These are phyloP conservation scores for Lactarius quietus DNA, from an alignment of 768 basidiomycete genomes.

Conservation along the genomic window DNA sequence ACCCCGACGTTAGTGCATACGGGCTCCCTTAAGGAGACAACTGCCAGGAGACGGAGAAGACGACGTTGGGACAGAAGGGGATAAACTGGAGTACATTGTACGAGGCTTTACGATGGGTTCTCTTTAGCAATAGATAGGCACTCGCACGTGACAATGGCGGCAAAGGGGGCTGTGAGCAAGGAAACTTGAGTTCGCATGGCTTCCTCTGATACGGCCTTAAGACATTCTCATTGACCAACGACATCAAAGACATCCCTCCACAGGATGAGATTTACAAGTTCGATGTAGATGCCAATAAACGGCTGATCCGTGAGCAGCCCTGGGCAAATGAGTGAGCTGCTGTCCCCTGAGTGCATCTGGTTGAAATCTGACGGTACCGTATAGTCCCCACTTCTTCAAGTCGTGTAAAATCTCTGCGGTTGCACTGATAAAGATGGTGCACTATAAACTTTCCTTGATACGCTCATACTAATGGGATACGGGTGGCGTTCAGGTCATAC, in stretches of 20 bases:
- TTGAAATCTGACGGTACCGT: slow-evolving; percentile 18
- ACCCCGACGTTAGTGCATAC: not conserved
- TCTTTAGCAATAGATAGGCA: slow-evolving; percentile 44
- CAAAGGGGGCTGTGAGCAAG: not conserved
- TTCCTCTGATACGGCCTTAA: slow-evolving; percentile 60
- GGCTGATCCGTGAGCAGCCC: slow-evolving; percentile 64
- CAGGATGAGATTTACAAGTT: slow-evolving; percentile 80
- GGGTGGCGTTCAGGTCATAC: slow-evolving; percentile 72
- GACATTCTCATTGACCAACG: slow-evolving; percentile 69
- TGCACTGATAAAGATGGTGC: slow-evolving; percentile 92
- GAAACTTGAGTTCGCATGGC: slow-evolving; percentile 13
- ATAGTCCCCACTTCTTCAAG: slow-evolving; percentile 77
- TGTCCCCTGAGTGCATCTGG: not conserved
- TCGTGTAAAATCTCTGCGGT: slow-evolving; percentile 94
- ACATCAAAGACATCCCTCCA: slow-evolving; percentile 63
- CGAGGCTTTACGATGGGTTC: slow-evolving; percentile 47
- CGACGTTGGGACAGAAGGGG: not conserved
- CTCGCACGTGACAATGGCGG: slow-evolving; percentile 9
- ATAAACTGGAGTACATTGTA: slow-evolving; percentile 32
- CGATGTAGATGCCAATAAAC: slow-evolving; percentile 63
- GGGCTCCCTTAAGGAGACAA: not conserved
- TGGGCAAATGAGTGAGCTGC: slow-evolving; percentile 82
- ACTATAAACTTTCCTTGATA: not conserved
- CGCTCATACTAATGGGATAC: slow-evolving; percentile 13
- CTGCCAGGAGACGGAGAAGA: not conserved